These are phyloP conservation scores for Angomonas desouzai DNA, from an alignment of 208 protist species.

Conservation along the genomic window DNA sequence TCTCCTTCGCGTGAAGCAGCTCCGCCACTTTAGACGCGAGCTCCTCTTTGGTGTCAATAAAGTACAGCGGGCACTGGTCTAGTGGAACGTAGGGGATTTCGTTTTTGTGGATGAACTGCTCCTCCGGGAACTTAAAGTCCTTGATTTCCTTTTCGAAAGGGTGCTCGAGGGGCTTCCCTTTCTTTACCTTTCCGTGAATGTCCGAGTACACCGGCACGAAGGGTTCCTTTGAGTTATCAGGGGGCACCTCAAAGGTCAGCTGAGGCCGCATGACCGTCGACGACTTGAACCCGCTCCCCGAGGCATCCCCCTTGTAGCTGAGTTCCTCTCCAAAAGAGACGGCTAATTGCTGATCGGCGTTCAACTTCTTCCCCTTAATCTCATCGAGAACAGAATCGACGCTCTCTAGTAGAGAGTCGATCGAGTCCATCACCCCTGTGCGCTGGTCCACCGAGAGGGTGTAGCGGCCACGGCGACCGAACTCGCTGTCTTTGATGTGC, in stretches of 20 bases:
- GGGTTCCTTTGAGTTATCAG: constrained; percentile 64
- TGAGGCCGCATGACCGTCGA: constrained; percentile 60
- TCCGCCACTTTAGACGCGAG: constrained; percentile 40
- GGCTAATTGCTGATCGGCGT: constrained; percentile 67
- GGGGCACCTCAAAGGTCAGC: constrained; percentile 65
- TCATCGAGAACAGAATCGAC: constrained; percentile 82
- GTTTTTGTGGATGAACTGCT: constrained; percentile 42
- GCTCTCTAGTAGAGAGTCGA: constrained; percentile 81
- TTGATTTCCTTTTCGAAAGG: constrained; percentile 72
- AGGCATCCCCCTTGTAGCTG: constrained; percentile 10
- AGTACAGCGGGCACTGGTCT: constrained; percentile 47
- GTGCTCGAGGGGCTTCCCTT: constrained; percentile 58
- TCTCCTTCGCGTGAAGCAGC: constrained; percentile 55
- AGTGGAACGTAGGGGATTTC: constrained; percentile 70
- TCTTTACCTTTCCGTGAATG: constrained; percentile 38
- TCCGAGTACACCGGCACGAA: constrained; percentile 70
- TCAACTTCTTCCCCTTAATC: constrained; percentile 53
- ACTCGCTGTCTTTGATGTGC: constrained; percentile 14
- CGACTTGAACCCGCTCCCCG: constrained; percentile 4
- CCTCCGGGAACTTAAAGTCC: constrained; percentile 29
- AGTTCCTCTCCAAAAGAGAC: constrained; percentile 77
- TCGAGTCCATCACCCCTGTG: constrained; percentile 70
- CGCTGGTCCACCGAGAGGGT: constrained; percentile 49
- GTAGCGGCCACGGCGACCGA: constrained; percentile 15
- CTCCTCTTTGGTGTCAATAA: constrained; percentile 61